Evolutionary conservation across 495 filamentous ascomycete species (phyloP), one percentile per base, ranked within the genome.

Genomic region (Penicillium paradoxum): DNA sequence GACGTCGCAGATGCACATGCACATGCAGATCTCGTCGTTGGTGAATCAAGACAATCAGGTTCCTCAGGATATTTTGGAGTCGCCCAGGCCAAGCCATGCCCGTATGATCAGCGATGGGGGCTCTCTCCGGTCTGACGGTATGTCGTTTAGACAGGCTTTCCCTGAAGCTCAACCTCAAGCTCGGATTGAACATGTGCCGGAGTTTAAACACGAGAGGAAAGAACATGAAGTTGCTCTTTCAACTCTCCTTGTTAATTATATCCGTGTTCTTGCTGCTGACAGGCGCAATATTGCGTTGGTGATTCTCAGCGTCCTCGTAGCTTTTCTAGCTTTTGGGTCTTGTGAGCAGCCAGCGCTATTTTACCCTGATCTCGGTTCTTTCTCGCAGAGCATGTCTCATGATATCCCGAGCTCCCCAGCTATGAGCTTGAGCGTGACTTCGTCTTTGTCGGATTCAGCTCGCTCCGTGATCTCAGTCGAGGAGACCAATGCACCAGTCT

Each of bases 261-360:
- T 89, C 54, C 76, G 79, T 33, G 79, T 90, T 1, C 70, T 87
- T 8, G 75, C 86, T 30, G 74, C 77, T 34, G 90, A 95, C 62
- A 74, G 74, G 42, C 82, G 84, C 57, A 95, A 95, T 59, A 69
- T 92, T 1, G 74, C 78, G 4, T 86, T 95, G 40, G 70, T 78
- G 1, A 50, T 85, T 3, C 74, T 92, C 22, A 80, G 80, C 50
- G 27, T 84, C 6, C 63, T 89, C 10, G 72, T 87, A 9, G 62
- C 82, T 1, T 66, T 85, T n/a, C 70, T 87, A 9, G 75, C 76
- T 4, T 54, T 71, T 4, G 60, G 64, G 5, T 53, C 56, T 44
- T 30, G 46, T 1, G 53, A 65, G 8, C 58, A 50, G 18, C 50
- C 51, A 15, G 33, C 22, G n/a, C 51, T 38, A 10, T 19, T 33